Conservation (phyloP, 805 yeast species). For the Cyberlindnera xylosilytica region DNA sequence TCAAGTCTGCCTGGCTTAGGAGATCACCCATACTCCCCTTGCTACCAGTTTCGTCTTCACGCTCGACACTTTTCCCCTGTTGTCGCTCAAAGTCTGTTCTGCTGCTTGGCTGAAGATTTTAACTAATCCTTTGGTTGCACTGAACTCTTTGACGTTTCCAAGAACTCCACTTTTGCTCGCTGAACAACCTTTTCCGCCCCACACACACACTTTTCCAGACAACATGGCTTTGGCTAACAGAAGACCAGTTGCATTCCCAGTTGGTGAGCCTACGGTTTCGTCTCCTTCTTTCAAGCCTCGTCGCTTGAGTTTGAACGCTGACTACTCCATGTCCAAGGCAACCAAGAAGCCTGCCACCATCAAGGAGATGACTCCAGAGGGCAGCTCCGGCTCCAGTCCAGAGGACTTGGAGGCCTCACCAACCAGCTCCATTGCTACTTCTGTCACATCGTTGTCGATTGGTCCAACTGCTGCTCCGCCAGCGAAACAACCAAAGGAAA, state of each 20-base stretch:
- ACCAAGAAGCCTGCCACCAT: slow-evolving; percentile 14
- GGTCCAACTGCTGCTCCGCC: slow-evolving; percentile 9
- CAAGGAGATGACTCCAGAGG: slow-evolving; percentile 27
- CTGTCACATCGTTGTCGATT: slow-evolving; percentile 20
- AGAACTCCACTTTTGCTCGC: not conserved
- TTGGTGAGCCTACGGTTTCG: slow-evolving; percentile 28
- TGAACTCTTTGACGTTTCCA: not conserved
- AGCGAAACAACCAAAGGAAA: slow-evolving; percentile 11
- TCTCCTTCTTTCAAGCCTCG: slow-evolving; percentile 31
- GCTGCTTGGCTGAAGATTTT: slow-evolving; percentile 24
- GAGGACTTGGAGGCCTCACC: slow-evolving; percentile 27
- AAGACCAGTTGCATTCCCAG: slow-evolving; percentile 57
- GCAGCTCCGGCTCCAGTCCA: slow-evolving; percentile 24
- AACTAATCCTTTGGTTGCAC: slow-evolving; percentile 23
- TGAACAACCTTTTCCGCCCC: not conserved
- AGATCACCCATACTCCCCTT: not conserved
- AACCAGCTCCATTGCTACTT: slow-evolving; percentile 20
- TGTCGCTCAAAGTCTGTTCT: not conserved
- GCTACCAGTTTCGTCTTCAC: not conserved
- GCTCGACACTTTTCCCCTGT: slow-evolving; percentile 1
- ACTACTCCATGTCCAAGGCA: slow-evolving; percentile 15
- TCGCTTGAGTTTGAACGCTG: slow-evolving; percentile 26
- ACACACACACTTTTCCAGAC: not conserved
- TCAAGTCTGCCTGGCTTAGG: slow-evolving; percentile 4
- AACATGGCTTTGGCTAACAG: slow-evolving; percentile 65